Conservation (phyloP, 345 rosid species). For the Rubroshorea leprosula region DNA sequence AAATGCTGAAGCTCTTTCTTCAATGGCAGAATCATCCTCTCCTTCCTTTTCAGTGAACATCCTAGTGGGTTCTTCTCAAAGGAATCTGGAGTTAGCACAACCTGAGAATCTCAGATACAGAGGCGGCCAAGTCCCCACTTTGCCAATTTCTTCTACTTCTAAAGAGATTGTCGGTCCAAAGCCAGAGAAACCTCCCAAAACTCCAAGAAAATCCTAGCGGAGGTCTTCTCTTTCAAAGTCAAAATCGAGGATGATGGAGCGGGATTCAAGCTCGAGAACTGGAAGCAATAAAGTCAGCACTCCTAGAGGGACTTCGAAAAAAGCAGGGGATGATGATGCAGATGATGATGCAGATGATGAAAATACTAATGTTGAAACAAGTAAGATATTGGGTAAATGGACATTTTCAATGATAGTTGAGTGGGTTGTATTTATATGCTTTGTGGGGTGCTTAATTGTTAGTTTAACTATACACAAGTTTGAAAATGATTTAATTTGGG, state of each 20-base stretch:
- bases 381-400: slow-evolving; percentile 24
- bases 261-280: slow-evolving; percentile 29
- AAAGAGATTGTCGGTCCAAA: too few species aligned
- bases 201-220: too few species aligned
- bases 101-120: too few species aligned
- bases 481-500: slow-evolving; percentile 23
- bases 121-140: too few species aligned
- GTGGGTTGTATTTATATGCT: slow-evolving; percentile 18
- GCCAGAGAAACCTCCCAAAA: too few species aligned
- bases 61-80: too few species aligned
- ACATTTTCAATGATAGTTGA: slow-evolving; percentile 24
- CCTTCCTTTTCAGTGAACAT: too few species aligned
- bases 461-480: slow-evolving; percentile 29
- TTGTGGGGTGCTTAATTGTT: slow-evolving; percentile 24
- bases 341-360: slow-evolving; percentile 41
- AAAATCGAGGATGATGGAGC: slow-evolving; percentile 52
- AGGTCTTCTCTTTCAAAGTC: too few species aligned
- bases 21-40: too few species aligned
- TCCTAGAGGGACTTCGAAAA: slow-evolving; percentile 24
- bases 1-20: too few species aligned
- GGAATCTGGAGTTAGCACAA: too few species aligned
- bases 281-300: slow-evolving; percentile 14
- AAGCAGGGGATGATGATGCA: slow-evolving; percentile 20
- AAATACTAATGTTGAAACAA: slow-evolving; percentile 20
- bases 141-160: too few species aligned